A percentile compares a stretch with the other conserved stretches of the same genome.
Conservation (phyloP, 306 rosid species). For the Lupinus albus region DNA sequence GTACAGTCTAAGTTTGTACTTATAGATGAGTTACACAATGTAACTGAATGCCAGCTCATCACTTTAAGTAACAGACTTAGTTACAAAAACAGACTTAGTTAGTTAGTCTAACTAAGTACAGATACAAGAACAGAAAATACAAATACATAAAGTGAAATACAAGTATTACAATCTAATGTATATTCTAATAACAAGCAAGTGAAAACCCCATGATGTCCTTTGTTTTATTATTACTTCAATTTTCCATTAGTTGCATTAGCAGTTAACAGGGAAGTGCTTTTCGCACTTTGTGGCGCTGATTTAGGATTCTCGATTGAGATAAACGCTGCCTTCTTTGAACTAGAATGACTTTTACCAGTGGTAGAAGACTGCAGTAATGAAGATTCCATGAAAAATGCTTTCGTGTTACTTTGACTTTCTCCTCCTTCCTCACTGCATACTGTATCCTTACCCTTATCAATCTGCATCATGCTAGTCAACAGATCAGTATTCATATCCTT, state of each 20-base stretch:
- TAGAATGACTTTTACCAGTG: slow-evolving; percentile 36
- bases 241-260: slow-evolving; percentile 45
- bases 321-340: slow-evolving; percentile 64
- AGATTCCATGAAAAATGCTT: slow-evolving; percentile 31
- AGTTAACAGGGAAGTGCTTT: too few relatives aligned
- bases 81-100: too few relatives aligned
- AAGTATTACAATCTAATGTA: too few relatives aligned
- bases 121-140: too few relatives aligned
- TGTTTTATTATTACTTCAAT: slow-evolving; percentile 44
- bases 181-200: slow-evolving; percentile 51
- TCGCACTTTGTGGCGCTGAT: slow-evolving; percentile 22
- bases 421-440: slow-evolving; percentile 8
- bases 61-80: too few relatives aligned
- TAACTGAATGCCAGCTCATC: too few relatives aligned
- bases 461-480: too few relatives aligned
- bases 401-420: slow-evolving; percentile 38
- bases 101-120: too few relatives aligned
- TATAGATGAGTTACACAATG: too few relatives aligned
- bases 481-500: slow-evolving; percentile 16
- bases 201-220: slow-evolving; percentile 45
- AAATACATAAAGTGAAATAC: too few relatives aligned
- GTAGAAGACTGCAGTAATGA: slow-evolving; percentile 37
- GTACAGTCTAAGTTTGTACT: too few relatives aligned
- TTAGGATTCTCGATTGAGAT: slow-evolving; percentile 57
- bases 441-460: too few relatives aligned